These are phyloP conservation scores for Boletus vermiculosoides DNA, from an alignment of 768 basidiomycete species.

Conservation along the genomic window DNA sequence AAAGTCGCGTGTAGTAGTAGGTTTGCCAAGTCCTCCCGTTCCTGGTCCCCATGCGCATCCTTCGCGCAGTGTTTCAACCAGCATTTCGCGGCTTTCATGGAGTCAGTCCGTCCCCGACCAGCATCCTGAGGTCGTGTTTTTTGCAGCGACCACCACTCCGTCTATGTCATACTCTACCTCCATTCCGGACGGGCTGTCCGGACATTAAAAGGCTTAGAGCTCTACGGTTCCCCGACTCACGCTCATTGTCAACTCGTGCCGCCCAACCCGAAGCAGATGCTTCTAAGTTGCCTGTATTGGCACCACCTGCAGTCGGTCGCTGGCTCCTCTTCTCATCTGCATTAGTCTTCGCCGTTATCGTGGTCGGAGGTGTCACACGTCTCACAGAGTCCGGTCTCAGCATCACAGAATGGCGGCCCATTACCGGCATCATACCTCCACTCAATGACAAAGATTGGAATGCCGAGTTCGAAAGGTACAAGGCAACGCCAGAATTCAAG, in stretches of 20 bases:
- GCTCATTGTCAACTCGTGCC: conserved; percentile 41
- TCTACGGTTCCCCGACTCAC: conserved; percentile 29
- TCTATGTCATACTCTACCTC: conserved; percentile 3
- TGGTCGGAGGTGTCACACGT: conserved; percentile 94
- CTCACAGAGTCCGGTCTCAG: conserved; percentile 96
- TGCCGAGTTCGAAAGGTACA: conserved; percentile 91
- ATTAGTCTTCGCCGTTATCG: conserved; percentile 87
- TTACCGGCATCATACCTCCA: conserved; percentile 87
- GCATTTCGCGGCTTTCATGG: conserved; percentile 9
- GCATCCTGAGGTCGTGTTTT: conserved; percentile 11
- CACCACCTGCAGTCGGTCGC: conserved; percentile 67
- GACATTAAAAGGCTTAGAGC: neutral
- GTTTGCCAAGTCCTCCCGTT: neutral
- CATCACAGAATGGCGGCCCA: conserved; percentile 97
- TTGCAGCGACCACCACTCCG: neutral
- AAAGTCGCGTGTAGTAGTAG: neutral
- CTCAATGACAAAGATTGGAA: conserved; percentile 75
- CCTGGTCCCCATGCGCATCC: conserved; percentile 17
- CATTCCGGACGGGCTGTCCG: conserved; percentile 3
- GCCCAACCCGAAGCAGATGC: conserved; percentile 14
- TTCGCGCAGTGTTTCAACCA: conserved; percentile 22
- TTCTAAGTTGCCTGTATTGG: conserved; percentile 51
- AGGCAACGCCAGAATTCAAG: conserved; percentile 91
- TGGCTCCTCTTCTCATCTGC: conserved; percentile 87
- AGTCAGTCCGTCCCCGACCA: neutral